Base-by-base conservation (phyloP, 805 yeast genomes). In the Candida pini region DNA sequence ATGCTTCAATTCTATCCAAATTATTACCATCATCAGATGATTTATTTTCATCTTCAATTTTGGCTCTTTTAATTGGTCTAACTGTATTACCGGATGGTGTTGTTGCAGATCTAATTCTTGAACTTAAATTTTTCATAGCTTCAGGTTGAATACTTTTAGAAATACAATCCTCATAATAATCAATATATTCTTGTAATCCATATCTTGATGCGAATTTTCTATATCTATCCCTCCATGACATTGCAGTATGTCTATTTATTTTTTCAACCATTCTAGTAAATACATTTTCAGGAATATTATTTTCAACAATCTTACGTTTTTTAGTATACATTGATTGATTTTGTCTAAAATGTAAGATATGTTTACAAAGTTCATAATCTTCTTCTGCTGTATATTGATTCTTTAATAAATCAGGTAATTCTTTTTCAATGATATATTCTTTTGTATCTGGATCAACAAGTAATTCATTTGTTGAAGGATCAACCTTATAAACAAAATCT, bases 171-270 rank as follows among this genome's bases (percentile, higher is more conserved):
- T 75, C 75, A 53, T 73, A 80, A 47, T 77, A 76, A 3, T 51
- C 49, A 27, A 76, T 63, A 48, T 75, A 82, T 27, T 66, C 64
- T 42, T 71, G 73, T 36, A 81, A 64, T 20, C 88, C 88, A 48
- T 69, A 77, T n/a, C 65, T 64, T 4, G 72, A 54, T 9, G 81
- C 75, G 57, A 80, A 81, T 56, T 81, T 83, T 44, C 90, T 63
- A 54, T 73, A 83, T 43, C 92, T 68, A 53, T 83, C 92, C 55
- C 92, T 75, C 89, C 90, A 84, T n/a, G 89, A 78, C 49, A 73
- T 71, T 30, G 68, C 68, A 4, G 83, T 63, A 54, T 84, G 92
- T 24, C 68, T 60, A 9, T 80, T 72, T 36, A 61, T 52, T 25
- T 49, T 51, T 22, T 59, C 53, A 29, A 64, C 60, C 39, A 71